Base-by-base conservation (phyloP, 2,329 filamentous ascomycete species). In the Onygenales sp. region DNA sequence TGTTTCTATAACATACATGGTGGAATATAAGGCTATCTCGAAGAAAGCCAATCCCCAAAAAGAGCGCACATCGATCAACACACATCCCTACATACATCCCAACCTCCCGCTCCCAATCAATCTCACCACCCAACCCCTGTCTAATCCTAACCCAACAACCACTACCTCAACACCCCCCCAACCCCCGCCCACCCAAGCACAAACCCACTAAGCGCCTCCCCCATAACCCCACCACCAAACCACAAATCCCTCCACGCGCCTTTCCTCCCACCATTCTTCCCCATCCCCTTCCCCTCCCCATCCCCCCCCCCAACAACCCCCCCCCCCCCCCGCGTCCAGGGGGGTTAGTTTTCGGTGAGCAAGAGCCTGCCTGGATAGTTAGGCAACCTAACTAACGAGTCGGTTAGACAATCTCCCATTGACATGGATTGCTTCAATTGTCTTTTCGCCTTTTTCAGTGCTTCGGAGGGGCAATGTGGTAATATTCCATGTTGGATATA, bases 111-210 rank as follows among this genome's bases (percentile, higher is more conserved):
- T 41, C 38, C 10, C 8, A 14, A n/a, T 41, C 35, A 32, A 31
- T 9, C 0, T 14, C 47, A 39, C 21, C 27, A 31, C 5, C 38
- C 39, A 49, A 9, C 9, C 6, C 13, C 35, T 14, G 14, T 48
- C 38, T 2, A 14, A 31, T 9, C 36, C 13, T 38, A 11, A n/a
- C 17, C 13, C 35, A 39, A 13, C 17, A 41, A 17, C 6, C 17
- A 39, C 68, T 63, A 75, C 62, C 73, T 64, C 62, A 75, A 66
- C 52, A 75, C 69, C 59, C 73, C 73, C 1, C 72, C 73, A 52
- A 75, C 69, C 58, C 73, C 73, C 45, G 73, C 71, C 73, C 73
- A 76, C 11, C 73, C 73, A 45, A 76, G 59, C 14, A 76, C 69
- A 65, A 75, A 76, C 56, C 73, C 73, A 61, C 69, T 73, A 55